Conservation (phyloP, 1,284 basidiomycete genomes). For the Marasmius tenuissimus region DNA sequence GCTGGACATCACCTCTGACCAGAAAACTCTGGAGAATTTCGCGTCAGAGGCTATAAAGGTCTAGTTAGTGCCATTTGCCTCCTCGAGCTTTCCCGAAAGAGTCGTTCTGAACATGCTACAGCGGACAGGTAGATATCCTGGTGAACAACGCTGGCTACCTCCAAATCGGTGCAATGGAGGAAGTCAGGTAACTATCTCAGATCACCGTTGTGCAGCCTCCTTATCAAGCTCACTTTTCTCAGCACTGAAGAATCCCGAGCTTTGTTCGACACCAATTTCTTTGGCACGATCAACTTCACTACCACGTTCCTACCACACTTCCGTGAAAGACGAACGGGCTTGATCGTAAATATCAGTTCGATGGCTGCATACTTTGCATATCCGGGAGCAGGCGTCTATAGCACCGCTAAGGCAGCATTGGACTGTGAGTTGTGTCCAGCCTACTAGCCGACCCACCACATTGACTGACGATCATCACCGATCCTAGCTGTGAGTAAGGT, state of each 20-base stretch:
- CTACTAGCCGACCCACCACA: too few species aligned
- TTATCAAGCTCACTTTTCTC: too few species aligned
- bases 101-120: slow-evolving; percentile 2
- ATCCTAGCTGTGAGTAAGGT: slow-evolving; percentile 4
- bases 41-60: slow-evolving; percentile 12
- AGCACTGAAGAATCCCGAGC: slow-evolving; percentile 4
- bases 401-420: slow-evolving; percentile 20
- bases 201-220: too few species aligned
- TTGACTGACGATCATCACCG: background rate
- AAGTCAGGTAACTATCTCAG: slow-evolving; percentile 7
- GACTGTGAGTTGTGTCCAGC: slow-evolving; percentile 8
- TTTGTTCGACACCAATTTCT: slow-evolving; percentile 22
- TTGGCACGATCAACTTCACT: slow-evolving; percentile 19
- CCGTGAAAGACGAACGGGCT: slow-evolving; percentile 13
- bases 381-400: slow-evolving; percentile 18
- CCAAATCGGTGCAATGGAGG: slow-evolving; percentile 18
- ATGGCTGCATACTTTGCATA: slow-evolving; percentile 13
- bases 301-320: slow-evolving; percentile 20
- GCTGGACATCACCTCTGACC: slow-evolving; percentile 1
- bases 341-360: slow-evolving; percentile 21
- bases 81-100: too few species aligned
- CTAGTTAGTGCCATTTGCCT: slow-evolving; percentile 7
- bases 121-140: slow-evolving; percentile 18
- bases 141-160: slow-evolving; percentile 22
- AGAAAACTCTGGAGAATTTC: slow-evolving; percentile 11